These are phyloP conservation scores for Stevia rebaudiana DNA, from an alignment of 140 eudicot genomes.

Conservation along the genomic window DNA sequence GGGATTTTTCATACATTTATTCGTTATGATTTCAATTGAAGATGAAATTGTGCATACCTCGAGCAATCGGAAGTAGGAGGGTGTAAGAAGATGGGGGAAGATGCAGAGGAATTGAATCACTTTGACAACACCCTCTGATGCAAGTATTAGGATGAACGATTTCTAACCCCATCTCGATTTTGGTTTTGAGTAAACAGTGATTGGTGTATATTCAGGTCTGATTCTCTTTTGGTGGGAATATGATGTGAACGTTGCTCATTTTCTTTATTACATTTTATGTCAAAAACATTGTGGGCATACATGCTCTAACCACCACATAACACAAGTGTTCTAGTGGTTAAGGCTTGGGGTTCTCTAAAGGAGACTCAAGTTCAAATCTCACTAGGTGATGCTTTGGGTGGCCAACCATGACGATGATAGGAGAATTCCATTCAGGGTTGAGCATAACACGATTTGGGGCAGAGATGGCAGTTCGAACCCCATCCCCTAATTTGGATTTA, in stretches of 20 bases:
- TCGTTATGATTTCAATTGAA: not conserved
- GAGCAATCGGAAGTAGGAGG: slow-evolving; percentile 65
- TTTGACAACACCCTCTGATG: slow-evolving; percentile 78
- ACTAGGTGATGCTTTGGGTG: too few relatives aligned
- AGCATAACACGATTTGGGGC: too few relatives aligned
- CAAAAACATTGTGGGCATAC: too few relatives aligned
- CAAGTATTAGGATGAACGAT: slow-evolving; percentile 67
- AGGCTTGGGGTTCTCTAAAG: too few relatives aligned
- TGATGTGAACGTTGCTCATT: not conserved
- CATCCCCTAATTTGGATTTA: too few relatives aligned
- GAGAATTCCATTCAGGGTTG: too few relatives aligned
- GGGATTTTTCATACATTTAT: not conserved
- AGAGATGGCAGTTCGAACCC: too few relatives aligned
- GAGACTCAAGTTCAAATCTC: too few relatives aligned
- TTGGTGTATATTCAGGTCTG: slow-evolving; percentile 5
- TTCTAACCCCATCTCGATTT: slow-evolving; percentile 41
- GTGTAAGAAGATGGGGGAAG: slow-evolving; percentile 71
- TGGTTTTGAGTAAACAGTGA: slow-evolving; percentile 1
- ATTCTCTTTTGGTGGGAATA: not conserved
- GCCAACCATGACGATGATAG: too few relatives aligned
- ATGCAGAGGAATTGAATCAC: slow-evolving; percentile 82
- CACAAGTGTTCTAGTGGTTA: too few relatives aligned
- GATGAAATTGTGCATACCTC: slow-evolving; percentile 39
- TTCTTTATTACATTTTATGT: too few relatives aligned
- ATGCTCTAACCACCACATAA: too few relatives aligned